Percentiles rank a stretch among this genome's conserved stretches.
Evolutionary conservation across 805 yeast genomes (phyloP).

Genomic region (Candida suzukii): DNA sequence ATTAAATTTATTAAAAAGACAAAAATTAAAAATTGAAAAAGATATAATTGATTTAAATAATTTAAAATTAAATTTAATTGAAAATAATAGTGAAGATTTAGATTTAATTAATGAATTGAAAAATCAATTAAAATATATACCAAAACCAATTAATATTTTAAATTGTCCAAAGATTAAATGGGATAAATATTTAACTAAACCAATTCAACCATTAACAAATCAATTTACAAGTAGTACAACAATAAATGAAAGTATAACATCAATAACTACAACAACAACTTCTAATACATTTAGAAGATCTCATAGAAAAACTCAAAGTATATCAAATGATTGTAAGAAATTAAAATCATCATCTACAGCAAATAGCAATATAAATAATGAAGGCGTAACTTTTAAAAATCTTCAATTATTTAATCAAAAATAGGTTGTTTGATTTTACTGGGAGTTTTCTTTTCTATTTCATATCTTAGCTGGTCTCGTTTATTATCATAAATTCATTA

Average conservation of each 20-base stretch:
- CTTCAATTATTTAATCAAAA: too few species aligned
- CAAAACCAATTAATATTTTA: slow-evolving; percentile 6
- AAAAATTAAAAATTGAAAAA: slow-evolving; percentile 3
- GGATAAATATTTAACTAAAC: slow-evolving; percentile 5
- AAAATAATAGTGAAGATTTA: too few species aligned
- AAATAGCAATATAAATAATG: too few species aligned
- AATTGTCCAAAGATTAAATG: slow-evolving; percentile 7
- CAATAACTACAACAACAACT: neutral
- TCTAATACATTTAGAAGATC: neutral
- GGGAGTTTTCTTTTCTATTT: too few species aligned
- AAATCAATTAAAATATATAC: slow-evolving; percentile 1
- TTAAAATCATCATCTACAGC: too few species aligned
- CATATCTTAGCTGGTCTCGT: too few species aligned
- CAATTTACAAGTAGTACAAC: neutral
- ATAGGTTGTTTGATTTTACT: too few species aligned
- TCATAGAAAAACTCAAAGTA: slow-evolving; percentile 2
- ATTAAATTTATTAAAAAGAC: slow-evolving; percentile 7
- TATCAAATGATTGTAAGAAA: neutral
- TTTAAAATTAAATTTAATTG: slow-evolving; percentile 2
- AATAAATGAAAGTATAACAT: neutral
- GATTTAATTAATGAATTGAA: slow-evolving; percentile 4
- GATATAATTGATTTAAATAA: slow-evolving; percentile 7
- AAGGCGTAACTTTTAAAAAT: too few species aligned
- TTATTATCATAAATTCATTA: too few species aligned
- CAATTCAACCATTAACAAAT: neutral